phyloP scores from a whole-genome alignment of 2,329 filamentous ascomycete genomes.

The Reticulascus tulasneorum region DNA sequence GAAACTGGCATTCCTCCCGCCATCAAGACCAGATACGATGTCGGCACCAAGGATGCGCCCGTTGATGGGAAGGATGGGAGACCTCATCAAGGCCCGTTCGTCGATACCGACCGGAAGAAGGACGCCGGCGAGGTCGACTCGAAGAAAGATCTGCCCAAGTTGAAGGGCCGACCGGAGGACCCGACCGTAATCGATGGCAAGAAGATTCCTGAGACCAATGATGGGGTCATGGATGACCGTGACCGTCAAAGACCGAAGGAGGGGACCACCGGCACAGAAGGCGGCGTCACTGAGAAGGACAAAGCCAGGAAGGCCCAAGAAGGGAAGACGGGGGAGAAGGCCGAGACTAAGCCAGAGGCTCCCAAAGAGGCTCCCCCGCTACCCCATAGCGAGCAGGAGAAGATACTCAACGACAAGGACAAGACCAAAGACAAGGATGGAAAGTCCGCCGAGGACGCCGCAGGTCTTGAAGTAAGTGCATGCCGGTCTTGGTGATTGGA shows the following conservation, averaged over 20 bases:
- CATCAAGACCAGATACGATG: slow-evolving; percentile 28
- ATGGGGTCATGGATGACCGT: slow-evolving; percentile 93
- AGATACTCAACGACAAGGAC: slow-evolving; percentile 45
- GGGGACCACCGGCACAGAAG: slow-evolving; percentile 84
- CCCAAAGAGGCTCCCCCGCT: slow-evolving; percentile 83
- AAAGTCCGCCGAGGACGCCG: slow-evolving; percentile 36
- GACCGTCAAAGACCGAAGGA: slow-evolving; percentile 71
- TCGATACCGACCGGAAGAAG: slow-evolving; percentile 39
- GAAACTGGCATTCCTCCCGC: slow-evolving; percentile 21
- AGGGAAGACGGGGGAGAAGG: slow-evolving; percentile 59
- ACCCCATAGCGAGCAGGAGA: slow-evolving; percentile 75
- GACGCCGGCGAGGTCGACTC: slow-evolving; percentile 26
- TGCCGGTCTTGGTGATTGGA: neutral
- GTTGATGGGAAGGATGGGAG: slow-evolving; percentile 92
- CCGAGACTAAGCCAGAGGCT: slow-evolving; percentile 71
- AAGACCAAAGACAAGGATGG: slow-evolving; percentile 39
- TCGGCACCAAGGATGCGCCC: slow-evolving; percentile 70
- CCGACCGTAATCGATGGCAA: slow-evolving; percentile 54
- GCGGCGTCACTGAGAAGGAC: slow-evolving; percentile 82
- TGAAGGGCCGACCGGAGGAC: slow-evolving; percentile 49
- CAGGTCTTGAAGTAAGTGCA: slow-evolving; percentile 55
- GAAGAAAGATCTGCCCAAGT: slow-evolving; percentile 34
- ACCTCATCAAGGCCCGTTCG: slow-evolving; percentile 81
- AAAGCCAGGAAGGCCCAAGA: slow-evolving; percentile 70
- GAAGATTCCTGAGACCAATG: slow-evolving; percentile 59